Conservation (phyloP, 345 rosid species). For the Corymbia maculata region DNA sequence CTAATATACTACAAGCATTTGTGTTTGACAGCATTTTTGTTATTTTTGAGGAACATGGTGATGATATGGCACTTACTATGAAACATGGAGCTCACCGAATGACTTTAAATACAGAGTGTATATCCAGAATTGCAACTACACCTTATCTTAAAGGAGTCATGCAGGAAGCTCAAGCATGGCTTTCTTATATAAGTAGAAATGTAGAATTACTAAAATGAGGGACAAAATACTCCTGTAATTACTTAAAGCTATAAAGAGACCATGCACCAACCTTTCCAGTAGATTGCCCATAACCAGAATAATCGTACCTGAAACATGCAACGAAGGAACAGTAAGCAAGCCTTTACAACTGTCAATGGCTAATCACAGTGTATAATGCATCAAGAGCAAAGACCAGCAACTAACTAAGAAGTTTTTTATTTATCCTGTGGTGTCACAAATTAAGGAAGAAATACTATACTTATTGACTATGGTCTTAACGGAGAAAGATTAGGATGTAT, state of each 20-base stretch:
- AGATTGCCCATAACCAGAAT: slow-evolving; percentile 95
- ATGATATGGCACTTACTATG: not conserved
- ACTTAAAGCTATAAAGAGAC: not conserved
- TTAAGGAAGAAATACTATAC: not conserved
- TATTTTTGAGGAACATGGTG: not conserved
- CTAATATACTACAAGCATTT: not conserved
- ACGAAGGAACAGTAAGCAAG: not conserved
- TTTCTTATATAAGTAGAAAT: not conserved
- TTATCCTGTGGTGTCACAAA: not conserved
- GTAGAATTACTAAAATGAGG: not conserved
- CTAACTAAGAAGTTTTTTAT: not conserved
- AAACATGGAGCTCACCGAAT: not conserved
- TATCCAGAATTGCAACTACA: not conserved
- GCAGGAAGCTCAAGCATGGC: not conserved
- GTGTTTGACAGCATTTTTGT: not conserved
- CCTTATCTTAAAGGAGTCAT: not conserved
- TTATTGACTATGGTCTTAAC: not conserved
- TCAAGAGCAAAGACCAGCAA: not conserved
- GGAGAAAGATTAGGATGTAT: not conserved
- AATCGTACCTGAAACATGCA: slow-evolving; percentile 59
- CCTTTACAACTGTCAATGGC: not conserved
- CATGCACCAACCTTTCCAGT: slow-evolving; percentile 66
- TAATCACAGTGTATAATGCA: not conserved
- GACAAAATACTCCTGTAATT: not conserved
- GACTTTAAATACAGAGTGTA: not conserved